phyloP scores from a whole-genome alignment of 495 filamentous ascomycete genomes.

The Trichoderma orchidacearum region DNA sequence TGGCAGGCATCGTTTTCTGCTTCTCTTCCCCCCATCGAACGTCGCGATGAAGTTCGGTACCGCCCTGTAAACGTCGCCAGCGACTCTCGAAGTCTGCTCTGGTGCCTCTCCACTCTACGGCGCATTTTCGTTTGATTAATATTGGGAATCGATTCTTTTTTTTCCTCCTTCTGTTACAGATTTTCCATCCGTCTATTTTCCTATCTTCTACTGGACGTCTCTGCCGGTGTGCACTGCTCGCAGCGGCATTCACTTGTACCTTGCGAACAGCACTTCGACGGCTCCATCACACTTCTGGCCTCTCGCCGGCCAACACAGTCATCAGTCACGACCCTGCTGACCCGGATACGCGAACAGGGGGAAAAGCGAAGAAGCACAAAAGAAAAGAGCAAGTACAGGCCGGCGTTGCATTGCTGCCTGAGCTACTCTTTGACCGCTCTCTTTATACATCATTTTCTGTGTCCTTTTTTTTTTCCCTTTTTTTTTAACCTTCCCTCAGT shows the following conservation, averaged over 20 bases:
- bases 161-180: background rate
- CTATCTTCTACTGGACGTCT: too few species aligned
- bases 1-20: background rate
- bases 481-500: background rate
- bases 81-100: constrained; percentile 3
- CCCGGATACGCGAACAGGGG: background rate
- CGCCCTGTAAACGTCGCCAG: background rate
- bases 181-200: background rate
- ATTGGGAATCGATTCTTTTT: background rate
- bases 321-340: background rate
- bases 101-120: constrained; percentile 3
- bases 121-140: background rate
- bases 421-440: background rate
- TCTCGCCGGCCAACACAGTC: background rate
- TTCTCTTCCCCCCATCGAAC: background rate
- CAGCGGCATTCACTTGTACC: constrained; percentile 4
- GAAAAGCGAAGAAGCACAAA: background rate
- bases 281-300: background rate
- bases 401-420: background rate
- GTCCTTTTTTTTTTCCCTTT: background rate
- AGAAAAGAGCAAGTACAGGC: background rate
- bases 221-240: background rate
- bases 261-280: background rate
- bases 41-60: background rate
- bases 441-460: background rate